Base-by-base conservation (phyloP, 2,329 filamentous ascomycete species). In the Chlorencoelia australis region DNA sequence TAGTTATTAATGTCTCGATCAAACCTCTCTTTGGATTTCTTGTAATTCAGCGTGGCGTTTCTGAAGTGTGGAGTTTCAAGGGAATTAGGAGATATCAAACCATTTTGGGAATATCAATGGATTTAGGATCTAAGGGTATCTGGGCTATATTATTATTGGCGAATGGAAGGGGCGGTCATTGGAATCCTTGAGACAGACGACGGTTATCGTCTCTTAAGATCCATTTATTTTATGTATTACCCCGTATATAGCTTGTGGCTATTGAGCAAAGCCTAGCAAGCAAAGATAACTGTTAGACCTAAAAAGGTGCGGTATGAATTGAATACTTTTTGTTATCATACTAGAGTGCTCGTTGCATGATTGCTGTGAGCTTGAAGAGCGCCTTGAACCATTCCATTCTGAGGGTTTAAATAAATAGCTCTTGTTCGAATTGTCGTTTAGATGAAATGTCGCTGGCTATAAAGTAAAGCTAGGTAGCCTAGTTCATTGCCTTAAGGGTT, bases 1-100 rank as follows among this genome's bases (percentile, higher is more conserved):
- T 45, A 75, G 67, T 56, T 77, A 78, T 50, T 79, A 62, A 69
- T 48, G 40, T 46, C 42, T 33, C 28, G 25, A 36, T 15, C 39
- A 37, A 39, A 40, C 47, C 27, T 34, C 35, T 44, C 44, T 44
- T 45, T 35, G 24, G 8, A 33, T 43, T 45, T 35, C 27, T 24
- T 50, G 49, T 53, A 46, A 30, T 53, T 52, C 44, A 53, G 51
- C 51, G 49, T 46, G 51, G 51, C 51, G 51, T 53, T 52, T 38
- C 35, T 35, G 37, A 39, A 35, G 35, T 40, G 48, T n/a, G 46
- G 45, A 43, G 47, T 48, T 34, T 36, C 33, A 37, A n/a, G n/a
- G 27, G 31, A 20, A 32, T 27, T 34, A 28, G 27, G 37, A 13
- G 22, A 25, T 25, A 10, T 7, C 10, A 4, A 13, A 10, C 4